Evolutionary conservation across 768 basidiomycete genomes (phyloP).

Genomic region (Serpula lacrymans): DNA sequence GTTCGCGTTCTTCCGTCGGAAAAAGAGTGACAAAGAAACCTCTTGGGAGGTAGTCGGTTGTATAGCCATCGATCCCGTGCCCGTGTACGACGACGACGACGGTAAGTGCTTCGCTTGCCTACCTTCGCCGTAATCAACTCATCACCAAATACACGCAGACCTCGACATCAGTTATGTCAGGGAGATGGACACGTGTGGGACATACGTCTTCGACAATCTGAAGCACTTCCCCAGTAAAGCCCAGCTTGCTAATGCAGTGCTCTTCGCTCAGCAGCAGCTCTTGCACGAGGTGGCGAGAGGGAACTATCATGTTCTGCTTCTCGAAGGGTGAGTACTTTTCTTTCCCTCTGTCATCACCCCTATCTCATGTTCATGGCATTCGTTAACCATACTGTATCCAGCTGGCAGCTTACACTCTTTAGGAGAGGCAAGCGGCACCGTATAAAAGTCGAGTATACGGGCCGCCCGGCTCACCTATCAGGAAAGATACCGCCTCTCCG

Average conservation of each 20-base stretch:
- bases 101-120: conserved; percentile 33
- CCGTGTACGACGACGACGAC: conserved; percentile 58
- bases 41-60: conserved; percentile 80
- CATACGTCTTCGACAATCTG: conserved; percentile 60
- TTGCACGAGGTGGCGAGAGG: conserved; percentile 50
- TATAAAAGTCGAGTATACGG: conserved; percentile 67
- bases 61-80: conserved; percentile 60
- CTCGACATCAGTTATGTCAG: conserved; percentile 56
- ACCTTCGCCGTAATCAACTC: not conserved
- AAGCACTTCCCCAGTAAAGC: conserved; percentile 40
- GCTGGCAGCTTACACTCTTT: conserved; percentile 66
- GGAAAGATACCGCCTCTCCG: conserved; percentile 44
- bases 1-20: conserved; percentile 53
- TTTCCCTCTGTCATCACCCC: conserved; percentile 1
- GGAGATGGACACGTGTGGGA: conserved; percentile 51
- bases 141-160: conserved; percentile 35
- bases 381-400: conserved; percentile 21
- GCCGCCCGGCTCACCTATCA: conserved; percentile 56
- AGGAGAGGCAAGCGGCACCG: conserved; percentile 62
- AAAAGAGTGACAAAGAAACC: conserved; percentile 39
- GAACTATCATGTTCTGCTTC: conserved; percentile 60
- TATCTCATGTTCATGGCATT: not conserved
- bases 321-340: conserved; percentile 55
- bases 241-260: conserved; percentile 50
- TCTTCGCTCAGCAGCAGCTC: conserved; percentile 64